Percentiles rank a stretch among this genome's conserved stretches.
Conservation (phyloP, 192 early-diverging fungal species). For the Linnemannia zychae region DNA sequence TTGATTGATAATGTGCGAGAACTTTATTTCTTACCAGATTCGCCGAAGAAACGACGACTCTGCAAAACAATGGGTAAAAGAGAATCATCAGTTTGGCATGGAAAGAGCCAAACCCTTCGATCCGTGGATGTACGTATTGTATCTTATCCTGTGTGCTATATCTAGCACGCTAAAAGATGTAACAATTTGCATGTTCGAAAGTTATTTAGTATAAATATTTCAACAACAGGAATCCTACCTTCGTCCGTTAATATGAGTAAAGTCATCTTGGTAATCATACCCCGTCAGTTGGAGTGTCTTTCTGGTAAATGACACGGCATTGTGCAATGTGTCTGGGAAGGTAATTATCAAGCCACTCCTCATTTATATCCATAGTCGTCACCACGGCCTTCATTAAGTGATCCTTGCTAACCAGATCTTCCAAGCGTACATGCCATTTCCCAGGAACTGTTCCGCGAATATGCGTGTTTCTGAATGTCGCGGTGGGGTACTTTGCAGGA, state of each 20-base stretch:
- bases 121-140: conserved; percentile 62
- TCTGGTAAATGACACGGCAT: conserved; percentile 59
- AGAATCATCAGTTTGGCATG: conserved; percentile 78
- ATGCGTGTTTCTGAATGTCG: conserved; percentile 38
- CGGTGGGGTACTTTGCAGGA: conserved; percentile 9
- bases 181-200: too few relatives aligned
- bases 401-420: conserved; percentile 57
- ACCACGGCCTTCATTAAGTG: conserved; percentile 65
- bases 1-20: not conserved
- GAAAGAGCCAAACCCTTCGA: conserved; percentile 65
- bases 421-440: conserved; percentile 35
- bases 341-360: conserved; percentile 63
- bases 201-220: too few relatives aligned
- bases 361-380: conserved; percentile 66
- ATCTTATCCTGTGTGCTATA: conserved; percentile 11
- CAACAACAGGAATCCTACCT: too few relatives aligned
- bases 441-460: conserved; percentile 11
- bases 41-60: conserved; percentile 72
- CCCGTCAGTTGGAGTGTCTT: not conserved
- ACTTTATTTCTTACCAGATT: conserved; percentile 63
- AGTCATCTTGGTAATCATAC: too few relatives aligned
- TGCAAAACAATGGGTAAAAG: conserved; percentile 65
- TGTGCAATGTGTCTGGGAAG: conserved; percentile 59
- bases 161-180: too few relatives aligned
- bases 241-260: too few relatives aligned